These are phyloP conservation scores for Tulasnella sp. DNA, from an alignment of 768 basidiomycete species.

Conservation along the genomic window DNA sequence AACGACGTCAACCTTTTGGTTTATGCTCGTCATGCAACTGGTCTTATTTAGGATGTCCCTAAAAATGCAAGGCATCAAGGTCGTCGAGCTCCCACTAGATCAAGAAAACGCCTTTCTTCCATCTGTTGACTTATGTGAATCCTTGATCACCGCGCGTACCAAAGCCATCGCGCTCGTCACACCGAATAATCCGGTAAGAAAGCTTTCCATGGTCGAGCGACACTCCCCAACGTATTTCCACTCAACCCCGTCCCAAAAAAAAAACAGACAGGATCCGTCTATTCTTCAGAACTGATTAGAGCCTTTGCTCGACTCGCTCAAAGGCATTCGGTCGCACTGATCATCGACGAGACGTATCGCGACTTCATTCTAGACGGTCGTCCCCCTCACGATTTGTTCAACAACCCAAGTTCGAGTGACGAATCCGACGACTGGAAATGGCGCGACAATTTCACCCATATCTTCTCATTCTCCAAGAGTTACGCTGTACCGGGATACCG, in stretches of 20 bases:
- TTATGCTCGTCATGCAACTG: constrained; percentile 6
- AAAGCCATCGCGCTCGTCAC: constrained; percentile 65
- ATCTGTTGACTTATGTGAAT: constrained; percentile 38
- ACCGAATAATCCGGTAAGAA: constrained; percentile 59
- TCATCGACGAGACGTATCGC: constrained; percentile 84
- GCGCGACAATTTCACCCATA: constrained; percentile 51
- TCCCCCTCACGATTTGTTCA: constrained; percentile 53
- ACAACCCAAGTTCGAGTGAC: too few species aligned
- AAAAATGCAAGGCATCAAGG: constrained; percentile 48
- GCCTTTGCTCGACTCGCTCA: constrained; percentile 52
- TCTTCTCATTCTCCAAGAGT: constrained; percentile 75
- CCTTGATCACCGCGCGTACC: constrained; percentile 47
- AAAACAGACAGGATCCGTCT: constrained; percentile 56
- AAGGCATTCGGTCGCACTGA: constrained; percentile 46
- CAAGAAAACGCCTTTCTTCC: constrained; percentile 51
- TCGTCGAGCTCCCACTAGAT: constrained; percentile 44
- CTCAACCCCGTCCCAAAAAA: not conserved
- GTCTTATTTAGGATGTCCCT: constrained; percentile 50
- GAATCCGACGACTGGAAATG: constrained; percentile 35
- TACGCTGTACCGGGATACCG: constrained; percentile 76
- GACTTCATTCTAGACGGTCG: constrained; percentile 52
- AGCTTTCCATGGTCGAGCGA: constrained; percentile 17
- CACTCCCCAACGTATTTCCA: not conserved
- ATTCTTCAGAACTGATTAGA: constrained; percentile 44
- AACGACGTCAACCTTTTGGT: not conserved